Percentiles rank a stretch among this genome's conserved stretches.
phyloP scores from a whole-genome alignment of 2,329 filamentous ascomycete genomes.

The Xylaria arbuscula region DNA sequence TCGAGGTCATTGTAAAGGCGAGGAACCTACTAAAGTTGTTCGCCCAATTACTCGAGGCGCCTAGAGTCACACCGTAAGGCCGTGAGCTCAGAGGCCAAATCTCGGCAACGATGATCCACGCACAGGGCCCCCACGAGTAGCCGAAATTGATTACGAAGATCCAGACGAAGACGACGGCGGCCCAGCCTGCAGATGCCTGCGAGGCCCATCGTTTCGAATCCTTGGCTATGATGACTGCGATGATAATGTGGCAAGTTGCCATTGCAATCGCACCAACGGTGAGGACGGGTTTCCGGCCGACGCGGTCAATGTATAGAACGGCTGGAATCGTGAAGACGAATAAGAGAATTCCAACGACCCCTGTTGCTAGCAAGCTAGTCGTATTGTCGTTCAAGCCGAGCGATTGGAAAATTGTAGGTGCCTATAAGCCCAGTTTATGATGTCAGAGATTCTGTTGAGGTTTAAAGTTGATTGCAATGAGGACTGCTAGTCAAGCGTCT shows the following conservation, averaged over 20 bases:
- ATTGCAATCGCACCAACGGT: constrained; percentile 75
- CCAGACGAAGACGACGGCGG: constrained; percentile 75
- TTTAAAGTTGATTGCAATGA: not conserved
- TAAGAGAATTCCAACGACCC: constrained; percentile 77
- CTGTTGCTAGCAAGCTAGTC: constrained; percentile 72
- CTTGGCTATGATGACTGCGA: constrained; percentile 74
- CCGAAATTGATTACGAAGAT: constrained; percentile 80
- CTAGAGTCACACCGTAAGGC: constrained; percentile 76
- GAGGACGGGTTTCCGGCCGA: constrained; percentile 72
- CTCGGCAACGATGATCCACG: constrained; percentile 80
- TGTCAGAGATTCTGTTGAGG: not conserved
- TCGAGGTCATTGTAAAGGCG: not conserved
- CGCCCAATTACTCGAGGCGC: constrained; percentile 71
- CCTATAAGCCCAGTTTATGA: constrained; percentile 61
- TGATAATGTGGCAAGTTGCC: constrained; percentile 76
- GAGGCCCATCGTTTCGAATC: constrained; percentile 68
- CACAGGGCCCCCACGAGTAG: constrained; percentile 79
- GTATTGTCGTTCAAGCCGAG: constrained; percentile 67
- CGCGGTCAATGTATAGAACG: constrained; percentile 72
- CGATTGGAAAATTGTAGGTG: constrained; percentile 74
- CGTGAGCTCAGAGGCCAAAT: constrained; percentile 78
- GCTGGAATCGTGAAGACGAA: constrained; percentile 74
- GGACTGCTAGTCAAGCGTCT: not conserved
- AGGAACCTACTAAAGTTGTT: constrained; percentile 61
- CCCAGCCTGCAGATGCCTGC: constrained; percentile 75